These are phyloP conservation scores for Panicum miliaceum DNA, from an alignment of 176 grass and related monocot species.

Conservation along the genomic window DNA sequence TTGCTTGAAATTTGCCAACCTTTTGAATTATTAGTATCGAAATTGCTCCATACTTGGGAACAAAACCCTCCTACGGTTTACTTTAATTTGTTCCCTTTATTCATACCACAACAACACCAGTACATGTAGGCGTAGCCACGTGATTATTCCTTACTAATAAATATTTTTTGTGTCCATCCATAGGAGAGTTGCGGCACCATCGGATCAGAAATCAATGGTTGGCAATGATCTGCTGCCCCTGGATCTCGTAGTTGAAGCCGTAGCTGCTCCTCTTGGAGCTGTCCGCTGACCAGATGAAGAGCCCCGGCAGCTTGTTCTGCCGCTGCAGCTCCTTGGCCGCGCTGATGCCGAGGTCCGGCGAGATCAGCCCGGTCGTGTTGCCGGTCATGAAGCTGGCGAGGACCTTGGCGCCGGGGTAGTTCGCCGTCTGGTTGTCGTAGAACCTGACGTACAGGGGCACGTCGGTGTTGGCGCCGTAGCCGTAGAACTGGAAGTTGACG, in stretches of 20 bases:
- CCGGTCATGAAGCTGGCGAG: slow-evolving; percentile 65
- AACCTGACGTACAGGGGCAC: slow-evolving; percentile 41
- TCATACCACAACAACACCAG: background rate
- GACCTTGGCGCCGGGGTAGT: slow-evolving; percentile 54
- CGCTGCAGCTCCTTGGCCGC: slow-evolving; percentile 45
- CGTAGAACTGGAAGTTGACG: slow-evolving; percentile 86
- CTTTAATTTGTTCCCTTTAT: too few relatives aligned
- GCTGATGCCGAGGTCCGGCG: slow-evolving; percentile 39
- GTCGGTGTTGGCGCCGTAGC: slow-evolving; percentile 50
- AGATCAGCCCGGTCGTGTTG: background rate
- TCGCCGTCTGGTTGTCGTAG: slow-evolving; percentile 33
- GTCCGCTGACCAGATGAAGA: slow-evolving; percentile 73
- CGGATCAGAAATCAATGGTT: slow-evolving; percentile 39
- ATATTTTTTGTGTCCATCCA: background rate
- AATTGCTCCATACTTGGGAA: too few relatives aligned
- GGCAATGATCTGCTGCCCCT: slow-evolving; percentile 46
- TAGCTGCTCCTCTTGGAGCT: slow-evolving; percentile 32
- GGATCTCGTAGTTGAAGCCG: slow-evolving; percentile 46
- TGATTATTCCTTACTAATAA: background rate
- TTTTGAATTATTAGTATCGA: too few relatives aligned
- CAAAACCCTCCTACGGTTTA: too few relatives aligned
- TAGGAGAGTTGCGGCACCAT: background rate
- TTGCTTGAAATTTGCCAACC: too few relatives aligned
- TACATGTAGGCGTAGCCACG: background rate
- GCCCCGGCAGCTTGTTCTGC: slow-evolving; percentile 55